phyloP scores from a whole-genome alignment of 2,329 filamentous ascomycete genomes.

The Fonsecaea pedrosoi region DNA sequence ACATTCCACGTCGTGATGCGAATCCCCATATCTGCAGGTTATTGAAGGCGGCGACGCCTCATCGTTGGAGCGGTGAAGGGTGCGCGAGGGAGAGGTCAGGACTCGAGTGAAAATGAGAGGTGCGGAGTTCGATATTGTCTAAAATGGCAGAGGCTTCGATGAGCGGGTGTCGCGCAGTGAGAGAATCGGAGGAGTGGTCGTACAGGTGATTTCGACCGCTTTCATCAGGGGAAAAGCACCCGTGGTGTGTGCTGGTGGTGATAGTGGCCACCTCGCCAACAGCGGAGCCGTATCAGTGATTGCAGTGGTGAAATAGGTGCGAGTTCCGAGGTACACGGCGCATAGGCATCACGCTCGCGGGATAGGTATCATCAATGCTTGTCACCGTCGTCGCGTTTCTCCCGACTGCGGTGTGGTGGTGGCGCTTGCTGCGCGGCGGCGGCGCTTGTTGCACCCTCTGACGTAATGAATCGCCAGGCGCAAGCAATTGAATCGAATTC shows the following conservation, averaged over 20 bases:
- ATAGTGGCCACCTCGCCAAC: neutral
- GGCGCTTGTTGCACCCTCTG: neutral
- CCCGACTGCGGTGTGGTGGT: neutral
- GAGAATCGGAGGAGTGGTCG: neutral
- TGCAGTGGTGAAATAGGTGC: neutral
- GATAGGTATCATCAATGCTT: neutral
- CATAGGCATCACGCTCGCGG: too few relatives aligned
- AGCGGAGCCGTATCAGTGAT: neutral
- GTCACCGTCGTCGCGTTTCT: neutral
- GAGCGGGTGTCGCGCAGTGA: neutral
- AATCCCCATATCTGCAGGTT: slow-evolving; percentile 64
- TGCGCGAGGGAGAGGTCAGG: slow-evolving; percentile 2
- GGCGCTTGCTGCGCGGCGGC: neutral
- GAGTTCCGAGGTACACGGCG: too few relatives aligned
- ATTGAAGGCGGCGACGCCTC: slow-evolving; percentile 17
- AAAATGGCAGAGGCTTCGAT: neutral
- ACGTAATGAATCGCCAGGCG: neutral
- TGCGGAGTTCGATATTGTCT: too few relatives aligned
- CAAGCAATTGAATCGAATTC: neutral
- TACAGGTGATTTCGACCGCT: neutral
- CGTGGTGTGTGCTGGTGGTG: neutral
- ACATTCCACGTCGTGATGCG: slow-evolving; percentile 90
- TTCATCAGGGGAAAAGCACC: neutral
- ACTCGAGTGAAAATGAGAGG: neutral
- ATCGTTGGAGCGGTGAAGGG: neutral